Evolutionary conservation across 2,329 filamentous ascomycete species (phyloP), one percentile per base, ranked within the genome.

Genomic region (Ascomycota sp.): DNA sequence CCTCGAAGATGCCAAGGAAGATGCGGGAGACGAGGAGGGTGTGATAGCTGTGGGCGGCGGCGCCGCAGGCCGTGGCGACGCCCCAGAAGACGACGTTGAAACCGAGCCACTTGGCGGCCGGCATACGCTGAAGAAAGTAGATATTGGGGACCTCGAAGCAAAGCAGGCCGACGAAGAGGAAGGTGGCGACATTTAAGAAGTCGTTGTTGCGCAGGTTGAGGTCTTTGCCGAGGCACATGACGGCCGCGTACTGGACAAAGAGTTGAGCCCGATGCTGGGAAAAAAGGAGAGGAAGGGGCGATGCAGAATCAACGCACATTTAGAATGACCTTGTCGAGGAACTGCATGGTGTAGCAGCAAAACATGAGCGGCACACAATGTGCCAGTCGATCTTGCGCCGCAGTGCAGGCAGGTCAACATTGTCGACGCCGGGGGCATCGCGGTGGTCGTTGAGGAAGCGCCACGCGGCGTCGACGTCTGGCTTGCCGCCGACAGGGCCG

Each of bases 341-440:
- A 71, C 40, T 73, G 67, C 50, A 72, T 56, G n/a, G 61, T 62
- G 41, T 74, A 74, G 41, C 61, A 65, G 27, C 57, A 47, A 35
- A 72, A 71, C 63, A 73, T 69, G 31, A 73, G 52, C 0, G 69
- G 69, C 22, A 74, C 54, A 31, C n/a, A n/a, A 74, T 66, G 29
- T 55, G 60, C 50, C 53, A 63, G 40, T 74, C 68, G 29, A 74
- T 61, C 45, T 62, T 69, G 35, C 60, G 58, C 4, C 65, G 51
- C 26, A 73, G 44, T 2, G 47, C 47, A 35, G 50, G 48, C 28
- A 67, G 47, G 36, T 65, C 47, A 23, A 61, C 46, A 2, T 39
- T 37, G 28, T 38, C 44, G 27, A 47, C 45, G 11, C 40, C 46
- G 25, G 41, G 43, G 12, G 46, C 45, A 37, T 58, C 45, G 20